Base-by-base conservation (phyloP, 2,329 filamentous ascomycete genomes). In the Metarhizium humberi region DNA sequence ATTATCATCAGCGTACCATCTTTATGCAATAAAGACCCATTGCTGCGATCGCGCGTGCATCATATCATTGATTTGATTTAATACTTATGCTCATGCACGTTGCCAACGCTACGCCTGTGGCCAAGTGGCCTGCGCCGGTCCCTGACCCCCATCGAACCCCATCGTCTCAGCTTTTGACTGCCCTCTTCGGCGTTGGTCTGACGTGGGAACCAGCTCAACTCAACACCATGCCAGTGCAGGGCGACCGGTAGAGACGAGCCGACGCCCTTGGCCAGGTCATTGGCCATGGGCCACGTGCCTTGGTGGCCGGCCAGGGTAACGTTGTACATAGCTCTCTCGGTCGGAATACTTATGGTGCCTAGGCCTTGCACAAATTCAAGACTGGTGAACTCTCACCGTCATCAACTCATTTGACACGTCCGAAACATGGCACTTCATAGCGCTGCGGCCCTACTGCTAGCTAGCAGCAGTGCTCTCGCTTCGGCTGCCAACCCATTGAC, bases 401-500 rank as follows among this genome's bases (percentile, higher is more conserved):
- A 4, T 48, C 45, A 30, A 25, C 45, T 20, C 32, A 34, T 34
- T 20, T 14, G n/a, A 48, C 11, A 4, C 25, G 45, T 30, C 8
- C 25, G 30, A 30, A n/a, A 30, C 45, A 48, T 30, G 20, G 25
- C 25, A 10, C 13, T 30, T 13, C n/a, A 6, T 30, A 34, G 40
- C 46, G 48, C 50, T 6, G 20, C 55, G 16, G 50, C 54, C 6
- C 40, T 56, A 16, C 29, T 61, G 18, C 20, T 57, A 25, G 29
- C 60, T 7, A 47, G 53, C 54, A 54, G 46, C 42, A 51, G 51
- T 38, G 55, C 53, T 38, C 46, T 48, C 25, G 20, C 38, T n/a
- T 32, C 53, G 25, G 18, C 53, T 3, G 30, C 42, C n/a, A 25
- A 42, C 13, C 20, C 48, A 34, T 30, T 69, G 20, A 60, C 63